Evolutionary conservation across 768 basidiomycete genomes (phyloP), one percentile per base, ranked within the genome.

Genomic region (Cystofilobasidium bisporidii): DNA sequence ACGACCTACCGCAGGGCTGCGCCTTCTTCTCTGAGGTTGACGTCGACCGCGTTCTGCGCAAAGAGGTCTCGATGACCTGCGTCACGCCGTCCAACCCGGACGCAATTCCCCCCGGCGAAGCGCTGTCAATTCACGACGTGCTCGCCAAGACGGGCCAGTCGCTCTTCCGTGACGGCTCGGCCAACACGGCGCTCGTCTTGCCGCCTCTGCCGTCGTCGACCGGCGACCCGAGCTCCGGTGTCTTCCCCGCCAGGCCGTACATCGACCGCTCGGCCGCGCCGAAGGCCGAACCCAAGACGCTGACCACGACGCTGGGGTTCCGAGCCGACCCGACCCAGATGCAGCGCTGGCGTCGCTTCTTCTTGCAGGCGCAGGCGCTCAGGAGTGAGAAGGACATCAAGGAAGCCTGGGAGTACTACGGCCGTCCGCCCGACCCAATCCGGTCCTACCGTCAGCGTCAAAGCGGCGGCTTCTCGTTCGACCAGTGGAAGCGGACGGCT

Each of bases 21-120:
- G 91, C 92, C 0, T 99, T 96, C 80, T 97, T 99, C 80, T 96
- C 91, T 1, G 89, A 91, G 0, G 91, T 99, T 57, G 96, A 98
- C 75, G 79, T 98, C 26, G 94, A 99, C 76, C 80, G 81, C 20
- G 88, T 96, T 0, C 81, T 97, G 47, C 83, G 96, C 41, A 99
- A 99, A 76, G 94, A 98, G 78, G 91, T 92, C 30, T 88, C 92
- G 74, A 91, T 98, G 89, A 81, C 89, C 0, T 99, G 94, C 72
- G 83, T 90, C 40, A 99, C 96, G 11, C 94, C 94, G 0, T 93
- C 90, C 10, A 90, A 97, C 70, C 88, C 89, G 22, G 75, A 75
- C 24, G 82, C 87, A 0, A 91, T 98, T 65, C 83, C 88, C 0
- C 82, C 90, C 0, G 96, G 94, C n/a, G 88, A 96, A 78, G 87